Evolutionary conservation across 2,329 filamentous ascomycete species (phyloP).

Genomic region (Cercospora brassicicola): DNA sequence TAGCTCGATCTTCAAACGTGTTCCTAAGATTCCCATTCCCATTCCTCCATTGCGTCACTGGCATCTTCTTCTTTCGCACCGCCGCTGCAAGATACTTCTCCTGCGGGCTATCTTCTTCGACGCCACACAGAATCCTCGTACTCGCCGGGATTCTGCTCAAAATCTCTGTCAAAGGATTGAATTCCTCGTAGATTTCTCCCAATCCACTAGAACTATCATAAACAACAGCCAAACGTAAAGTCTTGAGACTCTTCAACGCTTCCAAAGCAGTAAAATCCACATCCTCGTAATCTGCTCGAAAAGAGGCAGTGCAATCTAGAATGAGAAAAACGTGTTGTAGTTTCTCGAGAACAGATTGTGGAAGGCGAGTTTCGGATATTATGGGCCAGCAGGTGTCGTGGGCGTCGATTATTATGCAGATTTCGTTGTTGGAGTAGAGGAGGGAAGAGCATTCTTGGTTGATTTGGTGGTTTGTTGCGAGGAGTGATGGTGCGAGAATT

Average conservation of each 20-base stretch:
- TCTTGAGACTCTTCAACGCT: conserved; percentile 13
- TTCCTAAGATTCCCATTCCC: not conserved
- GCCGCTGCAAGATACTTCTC: conserved; percentile 7
- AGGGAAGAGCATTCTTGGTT: conserved; percentile 40
- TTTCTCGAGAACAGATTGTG: conserved; percentile 25
- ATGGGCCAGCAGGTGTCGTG: conserved; percentile 33
- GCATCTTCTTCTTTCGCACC: conserved; percentile 5
- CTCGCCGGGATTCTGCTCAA: not conserved
- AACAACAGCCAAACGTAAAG: conserved; percentile 12
- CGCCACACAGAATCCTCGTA: conserved; percentile 18
- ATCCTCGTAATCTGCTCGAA: conserved; percentile 27
- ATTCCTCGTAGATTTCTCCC: not conserved
- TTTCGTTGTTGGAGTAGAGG: conserved; percentile 43
- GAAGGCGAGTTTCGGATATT: conserved; percentile 28
- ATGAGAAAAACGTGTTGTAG: conserved; percentile 30
- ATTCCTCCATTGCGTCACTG: not conserved
- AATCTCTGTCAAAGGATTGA: conserved; percentile 3
- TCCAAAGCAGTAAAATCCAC: conserved; percentile 28
- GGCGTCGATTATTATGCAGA: conserved; percentile 43
- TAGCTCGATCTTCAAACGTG: not conserved
- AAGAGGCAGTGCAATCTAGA: conserved; percentile 30
- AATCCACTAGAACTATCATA: not conserved
- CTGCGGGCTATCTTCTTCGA: conserved; percentile 18
- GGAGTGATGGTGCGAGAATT: conserved; percentile 42
- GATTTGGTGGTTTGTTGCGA: conserved; percentile 43